A percentile compares a stretch with the other conserved stretches of the same genome.
Conservation (phyloP, 257 asterid genomes). For the Asclepias syriaca region DNA sequence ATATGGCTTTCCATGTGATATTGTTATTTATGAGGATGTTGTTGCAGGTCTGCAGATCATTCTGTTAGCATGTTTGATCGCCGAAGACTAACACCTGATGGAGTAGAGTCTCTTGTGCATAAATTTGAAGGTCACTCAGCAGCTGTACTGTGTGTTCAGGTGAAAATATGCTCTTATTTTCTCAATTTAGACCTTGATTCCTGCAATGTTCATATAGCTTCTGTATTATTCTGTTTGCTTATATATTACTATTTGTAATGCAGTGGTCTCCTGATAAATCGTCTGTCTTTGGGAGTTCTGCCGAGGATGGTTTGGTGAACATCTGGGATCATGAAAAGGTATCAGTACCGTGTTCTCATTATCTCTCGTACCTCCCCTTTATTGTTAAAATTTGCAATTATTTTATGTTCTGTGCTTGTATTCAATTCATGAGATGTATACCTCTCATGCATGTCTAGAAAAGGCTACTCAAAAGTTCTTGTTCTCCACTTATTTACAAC, state of each 20-base stretch:
- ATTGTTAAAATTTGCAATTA: not conserved
- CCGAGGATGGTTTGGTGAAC: constrained; percentile 89
- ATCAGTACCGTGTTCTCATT: constrained; percentile 3
- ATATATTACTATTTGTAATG: constrained; percentile 19
- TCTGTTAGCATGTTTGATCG: constrained; percentile 95
- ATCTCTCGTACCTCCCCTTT: not conserved
- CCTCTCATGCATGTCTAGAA: not conserved
- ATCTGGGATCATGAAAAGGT: constrained; percentile 97
- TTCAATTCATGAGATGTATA: not conserved
- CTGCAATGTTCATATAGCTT: not conserved
- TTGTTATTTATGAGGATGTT: not conserved
- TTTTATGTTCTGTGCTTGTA: not conserved
- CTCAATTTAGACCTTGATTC: not conserved
- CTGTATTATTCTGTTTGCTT: not conserved
- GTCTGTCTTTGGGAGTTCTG: constrained; percentile 93
- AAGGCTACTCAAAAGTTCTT: not conserved
- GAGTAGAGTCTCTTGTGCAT: constrained; percentile 67
- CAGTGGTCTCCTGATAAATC: constrained; percentile 96
- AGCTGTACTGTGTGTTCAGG: constrained; percentile 98
- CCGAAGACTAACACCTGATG: constrained; percentile 64
- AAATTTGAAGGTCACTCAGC: constrained; percentile 82
- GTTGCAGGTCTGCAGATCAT: constrained; percentile 82
- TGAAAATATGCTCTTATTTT: constrained; percentile 22
- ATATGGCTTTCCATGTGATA: not conserved
- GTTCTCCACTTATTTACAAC: not conserved